A percentile compares a stretch with the other conserved stretches of the same genome.
phyloP scores from a whole-genome alignment of 139 green algal species.

The Ulvella scutata region DNA sequence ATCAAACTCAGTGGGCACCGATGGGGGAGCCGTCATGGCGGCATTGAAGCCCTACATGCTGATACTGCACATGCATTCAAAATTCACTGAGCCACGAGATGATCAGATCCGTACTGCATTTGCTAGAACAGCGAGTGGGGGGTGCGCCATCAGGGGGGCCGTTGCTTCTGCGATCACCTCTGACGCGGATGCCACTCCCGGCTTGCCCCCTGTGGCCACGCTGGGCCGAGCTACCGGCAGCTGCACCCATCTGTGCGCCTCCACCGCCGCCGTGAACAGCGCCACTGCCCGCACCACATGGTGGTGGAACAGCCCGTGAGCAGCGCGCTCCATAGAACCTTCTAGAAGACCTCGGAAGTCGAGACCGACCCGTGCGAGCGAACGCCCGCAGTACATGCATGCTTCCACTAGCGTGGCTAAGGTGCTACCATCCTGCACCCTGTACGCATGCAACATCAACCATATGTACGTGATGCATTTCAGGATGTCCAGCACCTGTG shows the following conservation, averaged over 20 bases:
- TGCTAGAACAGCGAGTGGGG: slow-evolving; percentile 74
- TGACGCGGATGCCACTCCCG: background rate
- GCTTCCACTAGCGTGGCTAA: slow-evolving; percentile 84
- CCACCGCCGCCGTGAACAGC: slow-evolving; percentile 52
- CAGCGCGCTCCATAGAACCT: background rate
- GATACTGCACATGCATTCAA: no score
- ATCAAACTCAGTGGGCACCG: background rate
- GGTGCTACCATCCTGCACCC: slow-evolving; percentile 33
- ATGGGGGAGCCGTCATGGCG: background rate
- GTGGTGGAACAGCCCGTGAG: slow-evolving; percentile 36
- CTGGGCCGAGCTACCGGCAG: slow-evolving; percentile 24
- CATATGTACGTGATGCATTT: no score
- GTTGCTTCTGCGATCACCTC: slow-evolving; percentile 4
- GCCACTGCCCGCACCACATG: slow-evolving; percentile 40
- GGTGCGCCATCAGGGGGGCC: slow-evolving; percentile 65
- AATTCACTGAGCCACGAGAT: no score
- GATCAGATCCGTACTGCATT: slow-evolving; percentile 50
- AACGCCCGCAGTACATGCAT: slow-evolving; percentile 88
- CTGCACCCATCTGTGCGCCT: slow-evolving; percentile 75
- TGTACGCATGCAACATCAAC: no score
- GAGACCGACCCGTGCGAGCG: slow-evolving; percentile 77
- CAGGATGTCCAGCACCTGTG: no score
- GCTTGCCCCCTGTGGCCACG: background rate
- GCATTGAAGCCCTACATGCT: background rate
- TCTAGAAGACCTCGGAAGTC: slow-evolving; percentile 64